These are phyloP conservation scores for Plasmodium sp. DNA, from an alignment of 169 alveolate species.

Conservation along the genomic window DNA sequence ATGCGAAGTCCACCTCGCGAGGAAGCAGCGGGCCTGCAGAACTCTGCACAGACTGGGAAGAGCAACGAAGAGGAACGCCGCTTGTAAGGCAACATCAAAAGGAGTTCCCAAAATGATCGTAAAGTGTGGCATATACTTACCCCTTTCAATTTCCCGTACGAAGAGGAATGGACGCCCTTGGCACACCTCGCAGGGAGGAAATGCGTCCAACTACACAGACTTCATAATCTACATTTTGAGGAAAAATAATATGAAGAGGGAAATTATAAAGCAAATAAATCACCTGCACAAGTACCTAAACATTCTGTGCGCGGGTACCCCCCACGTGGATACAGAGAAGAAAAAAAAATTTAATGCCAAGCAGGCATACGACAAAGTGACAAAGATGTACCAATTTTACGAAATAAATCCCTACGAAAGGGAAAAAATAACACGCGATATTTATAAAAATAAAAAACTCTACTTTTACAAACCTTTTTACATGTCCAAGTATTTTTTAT, in stretches of 20 bases:
- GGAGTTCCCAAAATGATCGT: background rate
- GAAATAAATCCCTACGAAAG: background rate
- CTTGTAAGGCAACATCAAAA: background rate
- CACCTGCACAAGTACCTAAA: background rate
- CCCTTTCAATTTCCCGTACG: too few species aligned
- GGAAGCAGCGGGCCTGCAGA: background rate
- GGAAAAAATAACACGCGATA: background rate
- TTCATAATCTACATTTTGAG: constrained; percentile 10
- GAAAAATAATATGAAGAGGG: background rate
- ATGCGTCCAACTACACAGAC: background rate
- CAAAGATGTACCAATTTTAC: background rate
- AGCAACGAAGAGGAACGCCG: background rate
- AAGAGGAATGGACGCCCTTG: too few species aligned
- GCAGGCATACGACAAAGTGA: background rate
- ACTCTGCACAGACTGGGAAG: background rate
- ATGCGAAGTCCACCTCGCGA: background rate
- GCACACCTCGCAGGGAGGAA: background rate
- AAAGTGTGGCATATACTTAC: background rate
- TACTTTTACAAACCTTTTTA: constrained; percentile 20
- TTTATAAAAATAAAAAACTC: background rate
- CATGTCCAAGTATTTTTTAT: background rate
- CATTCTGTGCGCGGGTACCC: background rate
- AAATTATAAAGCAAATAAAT: constrained; percentile 6
- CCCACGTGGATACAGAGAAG: background rate
- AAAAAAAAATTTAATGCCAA: constrained; percentile 1